Evolutionary conservation across 257 asterid species (phyloP), one percentile per base, ranked within the genome.

Genomic region (Knoxia roxburghii): DNA sequence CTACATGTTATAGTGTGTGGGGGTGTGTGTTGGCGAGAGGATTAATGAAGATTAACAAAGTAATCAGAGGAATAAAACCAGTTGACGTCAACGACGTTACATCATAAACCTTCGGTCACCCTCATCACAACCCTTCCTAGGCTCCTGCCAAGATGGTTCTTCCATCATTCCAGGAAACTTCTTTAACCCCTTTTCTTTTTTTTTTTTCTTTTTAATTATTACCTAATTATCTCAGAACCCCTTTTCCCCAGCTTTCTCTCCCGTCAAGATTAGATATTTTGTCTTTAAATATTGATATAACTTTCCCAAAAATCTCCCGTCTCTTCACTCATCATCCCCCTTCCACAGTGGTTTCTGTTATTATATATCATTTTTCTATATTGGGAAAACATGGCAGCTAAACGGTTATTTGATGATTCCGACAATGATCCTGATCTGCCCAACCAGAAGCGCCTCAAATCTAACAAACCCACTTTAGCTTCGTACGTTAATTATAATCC

Each of bases 361-460:
- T 37, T 37, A 37, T 37, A 37, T 9, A 37, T 37, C 41, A 37
- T 37, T 37, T 37, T 37, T 37, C 4, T 9, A 4, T 37, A 37
- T 9, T 3, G 41, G 9, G 9, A 37, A 37, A 37, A 37, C 68
- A 87, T 88, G 95, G 86, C 92, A 21, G 87, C 85, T 2, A 88
- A 88, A 76, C 82, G 95, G 50, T 68, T 70, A 12, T 65, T 64
- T 23, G 77, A 72, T 23, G 78, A 72, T 43, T 52, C 75, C 33
- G 77, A 69, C 24, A 68, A 67, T 8, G 80, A 83, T 30, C 63
- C 79, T 7, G 83, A 74, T 72, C 87, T 78, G 6, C 79, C 77
- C 12, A 68, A 70, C 65, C 80, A 68, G 68, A 88, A 86, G 77
- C 78, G 87, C 27, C 68, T 46, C 4, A 83, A 74, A 82, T 54